phyloP scores from a whole-genome alignment of 2,329 filamentous ascomycete species.

The Rhynchosporium agropyri region DNA sequence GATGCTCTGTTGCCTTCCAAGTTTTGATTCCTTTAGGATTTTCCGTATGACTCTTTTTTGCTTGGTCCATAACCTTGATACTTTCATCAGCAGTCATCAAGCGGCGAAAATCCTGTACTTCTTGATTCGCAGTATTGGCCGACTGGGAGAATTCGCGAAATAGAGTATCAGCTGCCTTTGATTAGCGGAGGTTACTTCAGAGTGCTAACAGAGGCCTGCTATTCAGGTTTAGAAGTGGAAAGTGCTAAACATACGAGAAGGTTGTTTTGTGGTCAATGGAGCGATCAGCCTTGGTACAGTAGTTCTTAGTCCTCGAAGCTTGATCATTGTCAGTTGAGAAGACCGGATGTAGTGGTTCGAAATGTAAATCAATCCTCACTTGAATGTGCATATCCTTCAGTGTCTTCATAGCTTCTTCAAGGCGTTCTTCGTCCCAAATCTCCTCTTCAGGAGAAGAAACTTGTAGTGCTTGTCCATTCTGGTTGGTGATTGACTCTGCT shows the following conservation, averaged over 20 bases:
- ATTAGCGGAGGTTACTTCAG: conserved; percentile 10
- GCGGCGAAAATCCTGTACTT: conserved; percentile 50
- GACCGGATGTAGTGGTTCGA: background rate
- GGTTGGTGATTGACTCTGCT: background rate
- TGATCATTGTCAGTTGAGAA: background rate
- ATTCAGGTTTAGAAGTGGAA: background rate
- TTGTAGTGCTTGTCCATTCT: conserved; percentile 10
- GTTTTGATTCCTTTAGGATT: conserved; percentile 60
- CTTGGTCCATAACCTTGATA: conserved; percentile 53
- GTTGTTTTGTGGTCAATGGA: conserved; percentile 53
- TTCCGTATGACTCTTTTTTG: conserved; percentile 54
- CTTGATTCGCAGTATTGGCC: conserved; percentile 50
- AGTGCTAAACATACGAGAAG: conserved; percentile 51
- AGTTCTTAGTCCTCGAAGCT: conserved; percentile 53
- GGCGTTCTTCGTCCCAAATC: conserved; percentile 41
- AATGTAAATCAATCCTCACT: conserved; percentile 27
- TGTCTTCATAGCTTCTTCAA: conserved; percentile 40
- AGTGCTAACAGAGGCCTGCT: background rate
- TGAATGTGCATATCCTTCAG: conserved; percentile 45
- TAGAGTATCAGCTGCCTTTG: conserved; percentile 52
- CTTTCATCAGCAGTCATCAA: conserved; percentile 39
- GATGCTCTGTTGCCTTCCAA: conserved; percentile 61
- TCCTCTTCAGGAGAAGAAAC: conserved; percentile 25
- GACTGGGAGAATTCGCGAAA: conserved; percentile 53
- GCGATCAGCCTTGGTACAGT: conserved; percentile 55